These are phyloP conservation scores for Physaria fendleri DNA, from an alignment of 345 rosid species.

Conservation along the genomic window DNA sequence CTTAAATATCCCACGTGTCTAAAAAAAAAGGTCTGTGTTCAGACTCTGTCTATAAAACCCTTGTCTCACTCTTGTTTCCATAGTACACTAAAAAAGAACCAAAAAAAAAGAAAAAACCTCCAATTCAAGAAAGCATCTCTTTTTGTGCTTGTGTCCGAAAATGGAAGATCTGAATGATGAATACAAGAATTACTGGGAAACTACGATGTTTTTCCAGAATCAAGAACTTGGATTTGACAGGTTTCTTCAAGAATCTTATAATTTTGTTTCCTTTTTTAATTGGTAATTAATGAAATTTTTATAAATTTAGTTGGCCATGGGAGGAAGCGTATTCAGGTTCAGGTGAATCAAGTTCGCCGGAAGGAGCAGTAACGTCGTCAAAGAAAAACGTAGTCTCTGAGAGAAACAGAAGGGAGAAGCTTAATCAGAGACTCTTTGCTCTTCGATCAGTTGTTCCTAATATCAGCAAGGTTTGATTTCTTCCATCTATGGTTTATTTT, in stretches of 20 bases:
- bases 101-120: too few species aligned
- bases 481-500: conserved; percentile 4
- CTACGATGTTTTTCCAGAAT: conserved; percentile 52
- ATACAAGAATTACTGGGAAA: conserved; percentile 63
- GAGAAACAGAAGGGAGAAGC: conserved; percentile 77
- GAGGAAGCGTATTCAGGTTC: conserved; percentile 49
- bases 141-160: conserved; percentile 12
- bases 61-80: conserved; percentile 17
- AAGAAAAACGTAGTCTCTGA: conserved; percentile 88
- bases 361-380: conserved; percentile 59
- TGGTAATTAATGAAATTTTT: background rate
- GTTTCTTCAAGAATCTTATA: conserved; percentile 14
- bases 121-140: conserved; percentile 27
- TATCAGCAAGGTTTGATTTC: conserved; percentile 23
- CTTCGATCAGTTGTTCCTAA: conserved; percentile 87
- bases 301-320: conserved; percentile 38
- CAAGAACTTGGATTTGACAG: conserved; percentile 50
- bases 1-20: conserved; percentile 22
- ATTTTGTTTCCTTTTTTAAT: background rate
- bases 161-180: conserved; percentile 35
- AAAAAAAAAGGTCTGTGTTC: conserved; percentile 5
- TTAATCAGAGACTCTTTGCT: conserved; percentile 78
- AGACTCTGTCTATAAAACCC: conserved; percentile 23
- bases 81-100: conserved; percentile 16
- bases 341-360: conserved; percentile 90